Base-by-base conservation (phyloP, 2,329 filamentous ascomycete genomes). In the Cercospora janseana region DNA sequence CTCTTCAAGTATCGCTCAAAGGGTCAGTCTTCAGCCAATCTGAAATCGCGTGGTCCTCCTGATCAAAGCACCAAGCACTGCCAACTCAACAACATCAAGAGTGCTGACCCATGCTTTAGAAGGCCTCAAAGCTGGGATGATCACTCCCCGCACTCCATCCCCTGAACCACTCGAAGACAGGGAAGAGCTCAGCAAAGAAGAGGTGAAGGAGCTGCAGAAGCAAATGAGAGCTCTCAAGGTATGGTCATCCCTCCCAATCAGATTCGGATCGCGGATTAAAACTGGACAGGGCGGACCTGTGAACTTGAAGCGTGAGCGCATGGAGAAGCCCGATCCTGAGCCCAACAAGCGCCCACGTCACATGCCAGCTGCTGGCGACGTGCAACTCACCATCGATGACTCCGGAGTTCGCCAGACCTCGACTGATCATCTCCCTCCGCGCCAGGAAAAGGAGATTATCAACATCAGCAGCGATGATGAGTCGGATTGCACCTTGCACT, bases 301-400 rank as follows among this genome's bases (percentile, higher is more conserved):
- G 16, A 55, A 48, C 23, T 35, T 60, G 46, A 60, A 61, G 51
- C 55, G 54, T 4, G 57, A 60, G 47, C 31, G 32, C 8, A 27
- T 10, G 6, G 31, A 28, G n/a, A 49, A 40, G 15, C 7, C 50
- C 43, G 23, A 57, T 50, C 45, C 27, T 20, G 10, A 37, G 46
- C 9, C 55, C 51, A 10, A 46, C 46, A 44, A 46, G 15, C 6
- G 45, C 29, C 1, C 29, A 23, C 21, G 41, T 20, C n/a, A 49
- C 44, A n/a, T 23, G 38, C 35, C 51, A 55, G 6, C 46, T 52
- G 45, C 23, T 53, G 18, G 54, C 50, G 29, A 37, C 13, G 23
- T 15, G 7, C n/a, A 16, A 8, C 2, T 10, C 29, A 20, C 6
- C n/a, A 18, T 37, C 21, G 55, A 58, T 4, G 47, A 55, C 15